Evolutionary conservation across 129 eudicot genomes (phyloP), one percentile per base, ranked within the genome.

Genomic region (Ambrosia trifida): DNA sequence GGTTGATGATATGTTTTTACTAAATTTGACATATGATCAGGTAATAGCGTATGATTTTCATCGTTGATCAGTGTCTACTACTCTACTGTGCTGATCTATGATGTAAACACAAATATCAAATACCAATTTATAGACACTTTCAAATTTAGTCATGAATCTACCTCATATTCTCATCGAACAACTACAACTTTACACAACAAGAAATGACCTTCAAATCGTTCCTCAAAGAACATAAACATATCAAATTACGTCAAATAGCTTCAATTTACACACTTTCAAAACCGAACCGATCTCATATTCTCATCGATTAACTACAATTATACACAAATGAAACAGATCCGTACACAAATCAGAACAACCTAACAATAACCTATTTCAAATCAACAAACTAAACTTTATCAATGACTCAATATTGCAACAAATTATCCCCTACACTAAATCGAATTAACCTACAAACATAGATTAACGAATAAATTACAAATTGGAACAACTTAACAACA

Each of bases 101-200:
- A 60, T n/a, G 59, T 13, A 10, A 58, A 14, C 3, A 17, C 14
- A 18, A 40, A 18, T n/a, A n/a, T n/a, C n/a, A n/a, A n/a, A n/a
- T n/a, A n/a, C 16, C 40, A 51, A 17, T 51, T 17, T 50, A 32
- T 18, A 44, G 40, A 65, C 67, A 68, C 3, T 17, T 20, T 18
- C 56, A 44, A 49, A 62, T 33, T 52, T 64, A 69, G 12, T 13
- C 16, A 74, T 53, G 54, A 33, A 65, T 7, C 44, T 6, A 7
- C 10, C 44, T 40, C 44, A n/a, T 3, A 52, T 44, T 47, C 58
- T 73, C 74, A 58, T 43, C 43, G 20, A 78, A 33, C 75, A 47
- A 11, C 19, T 46, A 65, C 40, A 4, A 44, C 57, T 1, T n/a
- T 32, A 57, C 33, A 19, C 61, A 35, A 2, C 52, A 19, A 49